Base-by-base conservation (phyloP, 2,329 filamentous ascomycete species). In the Fusarium tuaranense region DNA sequence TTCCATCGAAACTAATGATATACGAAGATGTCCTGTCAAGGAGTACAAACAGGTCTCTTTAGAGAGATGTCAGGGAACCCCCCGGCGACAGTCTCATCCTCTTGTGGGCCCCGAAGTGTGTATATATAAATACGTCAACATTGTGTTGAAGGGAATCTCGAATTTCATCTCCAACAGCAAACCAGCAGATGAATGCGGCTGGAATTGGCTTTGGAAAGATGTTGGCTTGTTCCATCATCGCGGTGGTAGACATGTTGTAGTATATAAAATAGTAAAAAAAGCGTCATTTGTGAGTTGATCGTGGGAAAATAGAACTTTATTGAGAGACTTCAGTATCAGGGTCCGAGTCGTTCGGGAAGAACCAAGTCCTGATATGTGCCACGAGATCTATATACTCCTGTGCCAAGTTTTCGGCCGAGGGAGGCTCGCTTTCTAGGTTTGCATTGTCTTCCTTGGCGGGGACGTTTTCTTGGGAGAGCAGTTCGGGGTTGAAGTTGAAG, bases 401-500 rank as follows among this genome's bases (percentile, higher is more conserved):
- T 4, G 13, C 36, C 4, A 18, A 9, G 1, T 9, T 16, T 7
- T 57, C 53, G 6, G n/a, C 3, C 5, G 10, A 1, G 4, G 13
- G 6, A 14, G 9, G 7, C 2, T 58, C 27, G 18, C 5, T 14
- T n/a, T 25, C 12, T 7, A 20, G 7, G 25, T 32, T 34, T 32
- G 6, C 4, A 8, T 32, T 12, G 22, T 66, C 27, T 32, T 53
- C 20, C 53, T 58, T 58, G 14, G n/a, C 8, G 18, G 6, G 13
- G 13, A 53, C 9, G 16, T 30, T 30, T 5, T 25, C 22, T 18
- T 59, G 13, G 22, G 22, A 10, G 7, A 20, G 20, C 14, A 34
- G 27, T 13, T 65, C 44, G 4, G 64, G 64, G 18, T 74, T 65
- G 13, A 71, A 18, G 4, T 59, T 36, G 5, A 39, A 41, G 36